Percentiles rank a stretch among this genome's conserved stretches.
These are phyloP conservation scores for Vigna radiata DNA, from an alignment of 306 rosid genomes.

Conservation along the genomic window DNA sequence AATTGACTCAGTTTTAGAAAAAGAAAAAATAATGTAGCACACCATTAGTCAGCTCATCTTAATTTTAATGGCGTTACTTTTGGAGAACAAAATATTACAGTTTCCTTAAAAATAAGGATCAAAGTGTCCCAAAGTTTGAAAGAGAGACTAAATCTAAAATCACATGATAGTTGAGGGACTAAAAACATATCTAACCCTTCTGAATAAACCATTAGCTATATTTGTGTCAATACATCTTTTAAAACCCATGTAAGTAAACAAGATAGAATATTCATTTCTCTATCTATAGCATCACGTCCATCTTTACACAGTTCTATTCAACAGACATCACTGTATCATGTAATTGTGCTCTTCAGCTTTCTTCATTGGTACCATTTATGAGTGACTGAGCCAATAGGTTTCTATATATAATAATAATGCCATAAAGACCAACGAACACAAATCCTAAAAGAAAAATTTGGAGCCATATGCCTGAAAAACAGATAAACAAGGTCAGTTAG, in stretches of 20 bases:
- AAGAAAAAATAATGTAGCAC: too few relatives aligned
- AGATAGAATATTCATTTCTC: constrained; percentile 26
- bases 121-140: too few relatives aligned
- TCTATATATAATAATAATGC: constrained; percentile 19
- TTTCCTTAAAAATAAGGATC: too few relatives aligned
- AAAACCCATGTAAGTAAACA: constrained; percentile 32
- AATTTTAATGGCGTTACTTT: too few relatives aligned
- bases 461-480: constrained; percentile 48
- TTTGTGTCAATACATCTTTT: constrained; percentile 13
- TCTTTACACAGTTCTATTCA: constrained; percentile 42
- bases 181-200: neutral
- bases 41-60: too few relatives aligned
- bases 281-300: constrained; percentile 31
- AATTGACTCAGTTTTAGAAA: too few relatives aligned
- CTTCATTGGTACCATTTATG: constrained; percentile 31
- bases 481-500: constrained; percentile 33
- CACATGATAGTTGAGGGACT: too few relatives aligned
- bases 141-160: too few relatives aligned
- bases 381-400: neutral
- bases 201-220: constrained; percentile 5
- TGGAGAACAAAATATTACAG: too few relatives aligned
- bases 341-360: constrained; percentile 19
- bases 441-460: constrained; percentile 21
- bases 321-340: constrained; percentile 31
- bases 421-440: constrained; percentile 27